Conservation (phyloP, 108 stramenopile genomes). For the Nitzschia sp. region DNA sequence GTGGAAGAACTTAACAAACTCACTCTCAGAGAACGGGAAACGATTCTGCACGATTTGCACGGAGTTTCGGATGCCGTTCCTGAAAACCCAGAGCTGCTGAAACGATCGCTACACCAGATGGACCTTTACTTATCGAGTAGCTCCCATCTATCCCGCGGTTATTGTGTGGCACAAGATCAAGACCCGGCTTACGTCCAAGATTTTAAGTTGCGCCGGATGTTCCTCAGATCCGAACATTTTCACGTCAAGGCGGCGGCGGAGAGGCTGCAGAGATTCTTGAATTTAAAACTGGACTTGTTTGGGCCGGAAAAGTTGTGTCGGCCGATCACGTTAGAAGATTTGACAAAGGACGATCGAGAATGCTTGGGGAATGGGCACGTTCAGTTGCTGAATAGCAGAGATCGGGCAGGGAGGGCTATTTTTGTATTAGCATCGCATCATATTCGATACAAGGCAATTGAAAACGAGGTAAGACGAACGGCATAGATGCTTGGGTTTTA, state of each 20-base stretch:
- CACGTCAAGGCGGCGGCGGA: slow-evolving; percentile 1
- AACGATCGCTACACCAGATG: background rate
- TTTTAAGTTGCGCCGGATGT: slow-evolving; percentile 7
- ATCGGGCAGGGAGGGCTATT: slow-evolving; percentile 4
- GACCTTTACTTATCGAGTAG: background rate
- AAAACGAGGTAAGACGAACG: slow-evolving; percentile 12
- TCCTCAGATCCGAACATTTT: slow-evolving; percentile 21
- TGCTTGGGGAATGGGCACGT: slow-evolving; percentile 1
- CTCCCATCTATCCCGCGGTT: background rate
- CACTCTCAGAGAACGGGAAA: slow-evolving; percentile 14
- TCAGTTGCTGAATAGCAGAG: slow-evolving; percentile 3
- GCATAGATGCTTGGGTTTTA: background rate
- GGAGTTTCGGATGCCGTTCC: background rate
- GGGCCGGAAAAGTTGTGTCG: slow-evolving; percentile 1
- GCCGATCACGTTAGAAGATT: slow-evolving; percentile 17
- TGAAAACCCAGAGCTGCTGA: slow-evolving; percentile 6
- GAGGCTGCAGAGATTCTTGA: background rate
- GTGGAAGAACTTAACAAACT: slow-evolving; percentile 14
- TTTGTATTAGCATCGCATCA: background rate
- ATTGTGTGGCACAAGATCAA: background rate
- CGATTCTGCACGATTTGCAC: slow-evolving; percentile 6
- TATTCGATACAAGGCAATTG: background rate
- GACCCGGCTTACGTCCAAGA: slow-evolving; percentile 7
- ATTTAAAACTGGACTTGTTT: slow-evolving; percentile 22
- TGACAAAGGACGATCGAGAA: slow-evolving; percentile 11